Percentiles rank a stretch among this genome's conserved stretches.
These are phyloP conservation scores for Larix kaempferi DNA, from an alignment of 75 land plant species.

Conservation along the genomic window DNA sequence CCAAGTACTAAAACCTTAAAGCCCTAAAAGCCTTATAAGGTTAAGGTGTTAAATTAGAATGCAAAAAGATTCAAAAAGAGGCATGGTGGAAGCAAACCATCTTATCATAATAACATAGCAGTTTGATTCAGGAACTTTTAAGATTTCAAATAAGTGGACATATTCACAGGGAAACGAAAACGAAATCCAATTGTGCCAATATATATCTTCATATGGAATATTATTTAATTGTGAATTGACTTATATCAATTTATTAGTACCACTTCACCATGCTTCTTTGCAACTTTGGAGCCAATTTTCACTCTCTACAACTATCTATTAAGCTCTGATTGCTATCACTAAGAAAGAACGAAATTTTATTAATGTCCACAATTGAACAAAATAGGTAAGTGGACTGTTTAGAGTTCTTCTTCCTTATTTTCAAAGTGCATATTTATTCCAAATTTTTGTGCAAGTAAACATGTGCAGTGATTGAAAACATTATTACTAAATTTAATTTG, in stretches of 20 bases:
- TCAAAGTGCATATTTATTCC: neutral
- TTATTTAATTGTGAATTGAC: neutral
- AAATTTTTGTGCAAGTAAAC: neutral
- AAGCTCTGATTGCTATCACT: neutral
- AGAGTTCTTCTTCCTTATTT: neutral
- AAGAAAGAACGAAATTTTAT: too few species aligned
- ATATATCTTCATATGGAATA: neutral
- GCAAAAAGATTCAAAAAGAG: neutral
- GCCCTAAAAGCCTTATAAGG: neutral
- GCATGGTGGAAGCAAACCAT: neutral
- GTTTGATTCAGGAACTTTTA: neutral
- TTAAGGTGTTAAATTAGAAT: neutral
- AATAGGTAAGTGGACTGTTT: too few species aligned
- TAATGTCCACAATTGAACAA: too few species aligned
- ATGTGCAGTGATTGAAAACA: neutral
- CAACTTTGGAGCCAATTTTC: neutral
- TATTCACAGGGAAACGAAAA: neutral
- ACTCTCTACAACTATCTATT: neutral
- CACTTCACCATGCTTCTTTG: neutral
- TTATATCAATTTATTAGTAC: neutral
- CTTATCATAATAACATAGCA: neutral
- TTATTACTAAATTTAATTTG: neutral
- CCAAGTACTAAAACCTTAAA: neutral
- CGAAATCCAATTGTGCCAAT: neutral
- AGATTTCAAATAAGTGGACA: neutral